phyloP scores from a whole-genome alignment of 257 asterid genomes.

The Fraxinus excelsior region DNA sequence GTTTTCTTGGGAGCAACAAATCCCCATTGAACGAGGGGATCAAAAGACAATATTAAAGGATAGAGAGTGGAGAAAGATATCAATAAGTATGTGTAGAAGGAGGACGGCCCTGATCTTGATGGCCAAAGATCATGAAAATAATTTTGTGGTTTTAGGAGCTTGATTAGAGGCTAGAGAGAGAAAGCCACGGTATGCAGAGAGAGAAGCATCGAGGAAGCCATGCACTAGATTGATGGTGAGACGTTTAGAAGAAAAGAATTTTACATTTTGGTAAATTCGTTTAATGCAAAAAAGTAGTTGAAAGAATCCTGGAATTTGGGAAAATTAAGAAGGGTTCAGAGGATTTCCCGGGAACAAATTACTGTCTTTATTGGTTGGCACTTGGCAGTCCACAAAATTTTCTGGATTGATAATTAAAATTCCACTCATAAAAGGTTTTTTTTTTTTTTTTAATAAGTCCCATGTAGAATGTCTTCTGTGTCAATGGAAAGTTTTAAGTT shows the following conservation, averaged over 20 bases:
- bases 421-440: too few relatives aligned
- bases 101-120: background rate
- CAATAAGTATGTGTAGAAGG: background rate
- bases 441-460: too few relatives aligned
- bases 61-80: background rate
- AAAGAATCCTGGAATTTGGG: conserved; percentile 6
- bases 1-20: conserved; percentile 1
- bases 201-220: background rate
- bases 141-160: background rate
- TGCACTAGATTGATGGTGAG: conserved; percentile 5
- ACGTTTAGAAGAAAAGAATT: background rate
- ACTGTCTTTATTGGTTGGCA: background rate
- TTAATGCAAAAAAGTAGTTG: background rate
- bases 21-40: background rate
- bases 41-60: background rate
- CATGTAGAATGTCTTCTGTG: too few relatives aligned
- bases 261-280: background rate
- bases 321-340: background rate
- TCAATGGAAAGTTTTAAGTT: too few relatives aligned
- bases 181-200: background rate
- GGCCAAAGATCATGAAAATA: background rate
- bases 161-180: background rate
- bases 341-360: background rate
- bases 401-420: too few relatives aligned
- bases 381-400: too few relatives aligned